These are phyloP conservation scores for Salvia splendens DNA, from an alignment of 257 asterid species.

Conservation along the genomic window DNA sequence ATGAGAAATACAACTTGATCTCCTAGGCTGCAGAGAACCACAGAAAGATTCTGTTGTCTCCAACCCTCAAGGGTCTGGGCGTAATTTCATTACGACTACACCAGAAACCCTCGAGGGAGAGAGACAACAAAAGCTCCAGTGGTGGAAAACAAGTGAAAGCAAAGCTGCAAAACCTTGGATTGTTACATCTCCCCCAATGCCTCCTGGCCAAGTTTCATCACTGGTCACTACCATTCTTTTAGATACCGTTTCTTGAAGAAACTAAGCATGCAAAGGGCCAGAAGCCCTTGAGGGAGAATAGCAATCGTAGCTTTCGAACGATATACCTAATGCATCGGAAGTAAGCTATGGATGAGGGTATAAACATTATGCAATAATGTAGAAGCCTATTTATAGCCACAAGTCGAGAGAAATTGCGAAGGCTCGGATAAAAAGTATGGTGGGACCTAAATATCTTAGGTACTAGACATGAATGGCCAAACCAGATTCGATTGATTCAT, in stretches of 20 bases:
- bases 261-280: slow-evolving; percentile 24
- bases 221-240: neutral
- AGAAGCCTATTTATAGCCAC: slow-evolving; percentile 47
- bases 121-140: slow-evolving; percentile 53
- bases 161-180: slow-evolving; percentile 44
- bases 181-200: slow-evolving; percentile 51
- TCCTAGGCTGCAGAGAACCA: slow-evolving; percentile 28
- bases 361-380: slow-evolving; percentile 15
- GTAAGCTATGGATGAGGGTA: slow-evolving; percentile 15
- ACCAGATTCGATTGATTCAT: slow-evolving; percentile 43
- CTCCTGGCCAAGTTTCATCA: slow-evolving; percentile 36
- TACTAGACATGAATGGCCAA: slow-evolving; percentile 45
- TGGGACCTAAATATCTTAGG: slow-evolving; percentile 45
- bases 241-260: neutral
- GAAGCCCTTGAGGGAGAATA: slow-evolving; percentile 85
- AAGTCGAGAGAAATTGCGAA: slow-evolving; percentile 10
- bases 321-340: slow-evolving; percentile 10
- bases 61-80: slow-evolving; percentile 37
- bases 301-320: slow-evolving; percentile 47
- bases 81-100: slow-evolving; percentile 22
- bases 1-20: neutral
- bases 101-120: slow-evolving; percentile 66
- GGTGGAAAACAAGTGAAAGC: slow-evolving; percentile 29
- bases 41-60: slow-evolving; percentile 41
- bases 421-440: slow-evolving; percentile 15